Base-by-base conservation (phyloP, 208 protist genomes). In the Acanthamoeba divionensis region DNA sequence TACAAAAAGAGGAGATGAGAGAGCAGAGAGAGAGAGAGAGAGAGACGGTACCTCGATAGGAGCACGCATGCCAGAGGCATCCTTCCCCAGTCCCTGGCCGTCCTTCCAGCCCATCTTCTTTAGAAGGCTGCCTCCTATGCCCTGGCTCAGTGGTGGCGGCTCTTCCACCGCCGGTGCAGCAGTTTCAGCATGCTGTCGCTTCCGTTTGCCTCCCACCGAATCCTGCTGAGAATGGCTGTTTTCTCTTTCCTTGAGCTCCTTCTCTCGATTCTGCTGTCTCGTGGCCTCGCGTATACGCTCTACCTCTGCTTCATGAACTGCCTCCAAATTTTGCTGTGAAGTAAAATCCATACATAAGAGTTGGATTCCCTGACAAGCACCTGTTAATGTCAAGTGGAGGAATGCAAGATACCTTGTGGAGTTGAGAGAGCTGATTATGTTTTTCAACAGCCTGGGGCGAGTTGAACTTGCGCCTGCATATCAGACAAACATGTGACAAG, bases 71-170 rank as follows among this genome's bases (percentile, higher is more conserved):
- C 83, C 83, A 18, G 83, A 29, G 26, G 60, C 83, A 24, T 90
- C 83, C 50, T 79, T 90, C 31, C 83, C 83, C 83, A 90, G 41
- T 31, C 83, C 83, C 21, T 73, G 33, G n/a, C 87, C 87, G 26
- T 57, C 36, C 63, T 62, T 90, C 87, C 87, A 91, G 13, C 87
- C 87, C 87, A 91, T 91, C 21, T 38, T 88, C 87, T 91, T 55
- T 10, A 91, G 31, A 63, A 91, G 41, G 38, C 66, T 48, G 5
- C 52, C 45, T 26, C 87, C 87, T 24, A 91, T 69, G 77, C 69
- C 69, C 69, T 79, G 47, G 1, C 69, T 48, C 69, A 79, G 44
- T 24, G 69, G 47, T 33, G 41, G 47, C 12, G 29, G n/a, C 8
- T 41, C 33, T 18, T 41, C 69, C 44, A 48, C 69, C 7, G 31